Evolutionary conservation across 164 flowering plant species (phyloP).

Genomic region (Euptelea pleiosperma): DNA sequence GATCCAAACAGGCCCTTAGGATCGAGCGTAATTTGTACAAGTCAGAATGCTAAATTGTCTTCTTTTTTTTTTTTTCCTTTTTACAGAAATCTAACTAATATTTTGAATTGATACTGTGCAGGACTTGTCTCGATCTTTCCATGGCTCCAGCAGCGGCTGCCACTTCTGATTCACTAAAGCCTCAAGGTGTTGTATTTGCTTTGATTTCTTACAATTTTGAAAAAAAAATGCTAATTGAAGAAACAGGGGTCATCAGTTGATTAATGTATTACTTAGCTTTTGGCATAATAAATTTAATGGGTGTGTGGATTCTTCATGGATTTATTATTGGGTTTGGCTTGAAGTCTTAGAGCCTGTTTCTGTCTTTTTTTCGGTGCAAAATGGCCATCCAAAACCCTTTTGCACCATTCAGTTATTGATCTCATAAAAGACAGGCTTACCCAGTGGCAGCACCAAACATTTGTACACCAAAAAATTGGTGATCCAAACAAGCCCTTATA

Average conservation of each 20-base stretch:
- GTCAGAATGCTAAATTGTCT: too few relatives aligned
- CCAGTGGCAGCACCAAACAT: not conserved
- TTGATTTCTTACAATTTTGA: not conserved
- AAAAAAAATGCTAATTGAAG: not conserved
- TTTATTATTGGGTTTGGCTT: too few relatives aligned
- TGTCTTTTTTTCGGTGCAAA: not conserved
- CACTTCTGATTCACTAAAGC: slow-evolving; percentile 40
- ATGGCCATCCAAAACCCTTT: not conserved
- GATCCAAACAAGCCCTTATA: not conserved
- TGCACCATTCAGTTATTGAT: not conserved
- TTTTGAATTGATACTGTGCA: not conserved
- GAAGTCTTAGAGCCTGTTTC: not conserved
- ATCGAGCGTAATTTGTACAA: not conserved
- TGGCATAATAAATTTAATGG: too few relatives aligned
- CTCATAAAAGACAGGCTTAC: slow-evolving; percentile 1
- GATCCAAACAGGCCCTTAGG: not conserved
- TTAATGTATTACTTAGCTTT: not conserved
- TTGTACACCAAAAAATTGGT: not conserved
- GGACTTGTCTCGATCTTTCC: slow-evolving; percentile 1
- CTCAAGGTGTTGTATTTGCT: slow-evolving; percentile 38
- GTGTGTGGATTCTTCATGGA: too few relatives aligned
- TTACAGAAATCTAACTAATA: not conserved
- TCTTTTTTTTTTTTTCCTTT: not conserved
- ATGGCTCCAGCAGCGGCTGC: slow-evolving; percentile 44
- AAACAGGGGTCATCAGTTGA: not conserved